Evolutionary conservation across 2,329 filamentous ascomycete genomes (phyloP).

Genomic region (Aspergillus ochraceus): DNA sequence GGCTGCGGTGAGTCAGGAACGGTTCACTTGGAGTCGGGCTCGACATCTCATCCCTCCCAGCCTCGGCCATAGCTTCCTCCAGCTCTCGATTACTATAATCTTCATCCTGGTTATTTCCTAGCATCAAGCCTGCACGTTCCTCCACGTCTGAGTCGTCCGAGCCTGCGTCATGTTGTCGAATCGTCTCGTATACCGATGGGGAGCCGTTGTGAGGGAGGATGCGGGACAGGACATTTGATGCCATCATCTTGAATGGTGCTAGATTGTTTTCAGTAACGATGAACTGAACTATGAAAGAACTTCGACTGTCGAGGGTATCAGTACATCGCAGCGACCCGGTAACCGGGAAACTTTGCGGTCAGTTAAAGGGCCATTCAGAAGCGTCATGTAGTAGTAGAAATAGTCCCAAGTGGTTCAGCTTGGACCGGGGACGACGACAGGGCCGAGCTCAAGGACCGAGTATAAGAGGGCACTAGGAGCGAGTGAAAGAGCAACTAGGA

Average conservation of each 20-base stretch:
- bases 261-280: not conserved
- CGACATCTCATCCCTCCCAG: slow-evolving; percentile 48
- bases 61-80: slow-evolving; percentile 56
- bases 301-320: slow-evolving; percentile 5
- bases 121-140: slow-evolving; percentile 48
- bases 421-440: not conserved
- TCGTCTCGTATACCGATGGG: slow-evolving; percentile 49
- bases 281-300: slow-evolving; percentile 1
- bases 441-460: not conserved
- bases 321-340: slow-evolving; percentile 11
- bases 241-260: slow-evolving; percentile 36
- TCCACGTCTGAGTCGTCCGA: slow-evolving; percentile 48
- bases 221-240: slow-evolving; percentile 43
- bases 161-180: slow-evolving; percentile 46
- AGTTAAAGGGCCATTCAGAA: slow-evolving; percentile 14
- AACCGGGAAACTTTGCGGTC: slow-evolving; percentile 8
- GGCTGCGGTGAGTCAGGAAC: slow-evolving; percentile 35
- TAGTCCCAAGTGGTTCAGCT: not conserved
- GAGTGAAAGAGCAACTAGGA: not conserved
- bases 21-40: slow-evolving; percentile 45
- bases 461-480: not conserved
- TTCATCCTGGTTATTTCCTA: slow-evolving; percentile 50
- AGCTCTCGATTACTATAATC: slow-evolving; percentile 59
- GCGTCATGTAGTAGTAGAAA: not conserved
- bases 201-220: slow-evolving; percentile 52